phyloP scores from a whole-genome alignment of 2,329 filamentous ascomycete genomes.

The Cladosporium oxysporum region DNA sequence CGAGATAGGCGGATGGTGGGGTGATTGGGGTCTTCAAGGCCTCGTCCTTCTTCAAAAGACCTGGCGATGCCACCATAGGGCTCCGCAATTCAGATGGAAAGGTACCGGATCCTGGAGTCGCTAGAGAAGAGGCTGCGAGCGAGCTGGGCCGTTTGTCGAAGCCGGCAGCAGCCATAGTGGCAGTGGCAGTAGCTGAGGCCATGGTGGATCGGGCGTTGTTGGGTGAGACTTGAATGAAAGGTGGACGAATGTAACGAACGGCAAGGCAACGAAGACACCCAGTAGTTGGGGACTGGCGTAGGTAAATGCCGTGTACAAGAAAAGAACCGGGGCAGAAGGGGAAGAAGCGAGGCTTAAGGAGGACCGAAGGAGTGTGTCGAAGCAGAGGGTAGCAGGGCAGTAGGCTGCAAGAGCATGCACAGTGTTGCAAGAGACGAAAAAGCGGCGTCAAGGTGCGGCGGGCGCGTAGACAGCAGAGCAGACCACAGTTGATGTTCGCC shows the following conservation, averaged over 20 bases:
- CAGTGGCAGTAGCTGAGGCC: constrained; percentile 26
- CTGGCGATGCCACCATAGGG: constrained; percentile 63
- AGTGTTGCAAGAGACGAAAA: constrained; percentile 13
- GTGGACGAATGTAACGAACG: constrained; percentile 1
- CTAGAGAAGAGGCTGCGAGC: constrained; percentile 37
- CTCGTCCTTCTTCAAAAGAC: constrained; percentile 68
- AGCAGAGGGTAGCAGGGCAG: background rate
- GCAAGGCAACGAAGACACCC: constrained; percentile 9
- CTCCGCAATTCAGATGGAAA: constrained; percentile 59
- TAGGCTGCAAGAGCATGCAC: constrained; percentile 15
- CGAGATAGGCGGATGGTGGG: constrained; percentile 84
- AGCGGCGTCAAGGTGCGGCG: constrained; percentile 18
- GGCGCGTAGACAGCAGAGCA: constrained; percentile 15
- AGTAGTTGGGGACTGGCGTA: constrained; percentile 11
- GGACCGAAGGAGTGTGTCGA: constrained; percentile 14
- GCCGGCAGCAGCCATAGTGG: constrained; percentile 38
- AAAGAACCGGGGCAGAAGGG: constrained; percentile 15
- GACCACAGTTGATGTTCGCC: constrained; percentile 15
- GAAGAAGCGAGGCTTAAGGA: constrained; percentile 20
- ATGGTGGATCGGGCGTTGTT: constrained; percentile 11
- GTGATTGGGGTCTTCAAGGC: constrained; percentile 82
- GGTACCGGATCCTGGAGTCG: constrained; percentile 62
- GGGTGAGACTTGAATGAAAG: background rate
- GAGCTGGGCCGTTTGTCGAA: constrained; percentile 44
- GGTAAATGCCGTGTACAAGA: constrained; percentile 14